phyloP scores from a whole-genome alignment of 192 early-diverging fungal species.

The Backusella luteola region DNA sequence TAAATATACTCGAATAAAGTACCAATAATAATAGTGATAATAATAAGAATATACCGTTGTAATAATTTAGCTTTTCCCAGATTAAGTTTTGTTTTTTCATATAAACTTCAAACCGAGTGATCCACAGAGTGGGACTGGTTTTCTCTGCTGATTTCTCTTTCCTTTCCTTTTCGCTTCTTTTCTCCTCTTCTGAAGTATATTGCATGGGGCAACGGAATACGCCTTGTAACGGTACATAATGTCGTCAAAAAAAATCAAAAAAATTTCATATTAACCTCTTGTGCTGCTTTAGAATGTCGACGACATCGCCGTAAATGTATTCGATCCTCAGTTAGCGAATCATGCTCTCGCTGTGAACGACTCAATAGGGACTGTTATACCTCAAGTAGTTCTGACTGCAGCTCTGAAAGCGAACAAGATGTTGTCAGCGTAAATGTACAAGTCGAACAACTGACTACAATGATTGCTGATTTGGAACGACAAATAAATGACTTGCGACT shows the following conservation, averaged over 20 bases:
- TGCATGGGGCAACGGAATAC: background rate
- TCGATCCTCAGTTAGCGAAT: background rate
- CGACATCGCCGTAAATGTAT: conserved; percentile 2
- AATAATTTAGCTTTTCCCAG: no score
- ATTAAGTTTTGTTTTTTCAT: background rate
- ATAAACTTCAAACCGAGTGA: background rate
- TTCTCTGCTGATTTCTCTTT: background rate
- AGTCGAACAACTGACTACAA: background rate
- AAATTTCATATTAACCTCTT: background rate
- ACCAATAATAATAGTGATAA: no score
- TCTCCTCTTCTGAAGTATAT: background rate
- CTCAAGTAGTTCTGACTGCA: background rate
- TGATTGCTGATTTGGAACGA: background rate
- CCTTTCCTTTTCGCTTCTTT: background rate
- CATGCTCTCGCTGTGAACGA: background rate
- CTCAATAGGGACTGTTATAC: background rate
- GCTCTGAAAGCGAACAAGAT: background rate
- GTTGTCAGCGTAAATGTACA: background rate
- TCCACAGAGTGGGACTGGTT: no score
- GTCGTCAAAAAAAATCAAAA: background rate
- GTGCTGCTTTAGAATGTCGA: background rate
- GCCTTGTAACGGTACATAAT: background rate
- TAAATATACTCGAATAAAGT: no score
- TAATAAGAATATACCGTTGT: no score
- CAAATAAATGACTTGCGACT: background rate